Conservation (phyloP, 192 early-diverging fungal species). For the Backusella morwellensis region DNA sequence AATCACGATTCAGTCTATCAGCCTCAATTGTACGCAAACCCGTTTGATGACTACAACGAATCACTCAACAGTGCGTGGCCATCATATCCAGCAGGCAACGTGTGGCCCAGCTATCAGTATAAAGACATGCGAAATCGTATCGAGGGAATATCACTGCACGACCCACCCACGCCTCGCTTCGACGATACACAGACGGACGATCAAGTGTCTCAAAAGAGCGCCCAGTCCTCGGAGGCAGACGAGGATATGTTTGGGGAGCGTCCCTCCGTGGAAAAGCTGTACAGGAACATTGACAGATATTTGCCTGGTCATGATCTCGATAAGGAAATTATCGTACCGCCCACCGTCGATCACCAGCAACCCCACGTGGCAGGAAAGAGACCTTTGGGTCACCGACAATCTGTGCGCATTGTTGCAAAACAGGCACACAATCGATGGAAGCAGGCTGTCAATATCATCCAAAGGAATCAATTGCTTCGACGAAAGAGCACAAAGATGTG, state of each 20-base stretch:
- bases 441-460: conserved; percentile 12
- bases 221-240: background rate
- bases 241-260: conserved; percentile 51
- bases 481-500: conserved; percentile 50
- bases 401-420: conserved; percentile 43
- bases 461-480: conserved; percentile 21
- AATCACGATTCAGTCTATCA: background rate
- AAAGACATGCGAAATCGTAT: background rate
- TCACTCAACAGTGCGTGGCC: background rate
- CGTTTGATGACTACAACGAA: background rate
- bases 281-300: conserved; percentile 62
- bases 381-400: conserved; percentile 32
- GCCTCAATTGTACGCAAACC: background rate
- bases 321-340: conserved; percentile 42
- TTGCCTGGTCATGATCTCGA: conserved; percentile 75
- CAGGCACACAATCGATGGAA: conserved; percentile 33
- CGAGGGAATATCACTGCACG: background rate
- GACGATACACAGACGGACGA: background rate
- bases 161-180: background rate
- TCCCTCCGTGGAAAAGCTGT: conserved; percentile 63
- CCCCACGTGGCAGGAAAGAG: background rate
- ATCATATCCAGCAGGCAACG: background rate
- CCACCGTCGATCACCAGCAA: background rate
- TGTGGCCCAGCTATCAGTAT: background rate
- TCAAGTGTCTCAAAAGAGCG: background rate